Percentiles rank a stretch among this genome's conserved stretches.
Evolutionary conservation across 352 stramenopile genomes (phyloP).

Genomic region (Poterioochromonas sp.): DNA sequence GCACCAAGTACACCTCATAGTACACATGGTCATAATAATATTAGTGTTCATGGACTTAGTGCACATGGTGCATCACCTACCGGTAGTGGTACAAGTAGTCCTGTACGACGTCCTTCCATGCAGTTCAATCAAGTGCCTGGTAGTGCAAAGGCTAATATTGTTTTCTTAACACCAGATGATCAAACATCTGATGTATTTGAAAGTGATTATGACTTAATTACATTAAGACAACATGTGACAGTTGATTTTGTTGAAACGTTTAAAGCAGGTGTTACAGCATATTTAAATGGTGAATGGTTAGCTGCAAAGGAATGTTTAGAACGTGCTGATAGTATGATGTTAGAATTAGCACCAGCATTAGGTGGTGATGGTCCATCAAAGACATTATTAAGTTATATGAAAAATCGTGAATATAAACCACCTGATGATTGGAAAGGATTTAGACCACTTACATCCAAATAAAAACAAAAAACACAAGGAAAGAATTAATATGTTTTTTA

Average conservation of each 20-base stretch:
- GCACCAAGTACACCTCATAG: conserved; percentile 26
- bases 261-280: conserved; percentile 74
- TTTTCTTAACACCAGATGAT: conserved; percentile 53
- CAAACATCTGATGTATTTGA: conserved; percentile 70
- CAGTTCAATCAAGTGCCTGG: neutral
- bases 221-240: conserved; percentile 61
- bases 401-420: conserved; percentile 61
- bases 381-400: conserved; percentile 77
- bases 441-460: conserved; percentile 82
- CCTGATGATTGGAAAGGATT: conserved; percentile 79
- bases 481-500: neutral
- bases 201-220: conserved; percentile 57
- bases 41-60: no score
- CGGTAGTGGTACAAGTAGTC: neutral
- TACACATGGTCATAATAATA: neutral
- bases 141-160: conserved; percentile 8
- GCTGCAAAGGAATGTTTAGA: conserved; percentile 65
- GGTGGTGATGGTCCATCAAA: conserved; percentile 78
- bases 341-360: conserved; percentile 61
- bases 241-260: conserved; percentile 78
- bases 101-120: conserved; percentile 40
- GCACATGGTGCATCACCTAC: neutral
- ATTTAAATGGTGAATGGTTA: conserved; percentile 83
- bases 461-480: conserved; percentile 13
- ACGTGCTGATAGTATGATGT: conserved; percentile 62